Conservation (phyloP, 202 grass and related monocot species). For the Musa balbisiana region DNA sequence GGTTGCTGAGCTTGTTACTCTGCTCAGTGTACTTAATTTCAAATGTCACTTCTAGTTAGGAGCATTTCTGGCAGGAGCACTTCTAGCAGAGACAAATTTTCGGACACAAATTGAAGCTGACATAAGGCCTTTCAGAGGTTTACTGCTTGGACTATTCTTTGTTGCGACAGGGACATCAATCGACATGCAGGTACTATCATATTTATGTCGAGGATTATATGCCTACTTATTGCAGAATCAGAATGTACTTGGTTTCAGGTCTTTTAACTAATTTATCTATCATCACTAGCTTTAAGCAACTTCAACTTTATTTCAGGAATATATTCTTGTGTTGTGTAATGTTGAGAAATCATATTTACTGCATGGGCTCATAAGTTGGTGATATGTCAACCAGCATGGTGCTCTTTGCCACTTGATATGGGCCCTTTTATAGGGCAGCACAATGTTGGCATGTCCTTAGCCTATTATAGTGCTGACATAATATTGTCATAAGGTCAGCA, state of each 20-base stretch:
- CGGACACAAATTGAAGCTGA: constrained; percentile 99
- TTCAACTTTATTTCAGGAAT: background rate
- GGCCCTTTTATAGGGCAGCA: background rate
- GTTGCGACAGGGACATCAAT: constrained; percentile 95
- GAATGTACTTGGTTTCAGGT: no score
- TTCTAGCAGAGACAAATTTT: constrained; percentile 98
- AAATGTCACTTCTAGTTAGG: constrained; percentile 53
- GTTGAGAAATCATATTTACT: background rate
- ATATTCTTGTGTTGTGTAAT: background rate
- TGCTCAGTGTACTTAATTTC: constrained; percentile 15
- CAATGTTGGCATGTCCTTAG: no score
- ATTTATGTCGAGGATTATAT: constrained; percentile 10
- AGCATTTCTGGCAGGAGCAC: constrained; percentile 92
- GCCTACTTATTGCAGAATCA: background rate
- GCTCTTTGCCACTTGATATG: background rate
- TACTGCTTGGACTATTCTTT: constrained; percentile 97
- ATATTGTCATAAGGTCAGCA: no score
- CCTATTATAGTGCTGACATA: no score
- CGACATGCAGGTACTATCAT: constrained; percentile 71
- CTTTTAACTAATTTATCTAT: no score
- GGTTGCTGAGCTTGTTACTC: constrained; percentile 1
- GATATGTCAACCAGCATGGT: background rate
- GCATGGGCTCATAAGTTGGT: background rate
- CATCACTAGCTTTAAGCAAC: background rate
- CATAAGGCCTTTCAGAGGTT: constrained; percentile 96